Percentiles rank a stretch among this genome's conserved stretches.
Conservation (phyloP, 1,139 yeast genomes). For the Suzukiozyma palmioleophila region DNA sequence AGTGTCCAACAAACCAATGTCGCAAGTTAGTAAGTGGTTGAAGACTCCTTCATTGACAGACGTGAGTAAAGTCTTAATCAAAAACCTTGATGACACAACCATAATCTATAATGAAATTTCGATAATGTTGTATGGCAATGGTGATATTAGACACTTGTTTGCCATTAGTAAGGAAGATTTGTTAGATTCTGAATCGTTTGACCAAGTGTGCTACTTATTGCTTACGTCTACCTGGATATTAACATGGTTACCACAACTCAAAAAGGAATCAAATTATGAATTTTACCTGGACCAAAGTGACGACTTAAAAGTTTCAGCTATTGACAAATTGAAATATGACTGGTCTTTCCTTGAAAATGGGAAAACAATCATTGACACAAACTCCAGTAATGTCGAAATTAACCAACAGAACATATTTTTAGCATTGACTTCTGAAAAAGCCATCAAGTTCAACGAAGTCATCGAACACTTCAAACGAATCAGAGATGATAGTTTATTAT, state of each 20-base stretch:
- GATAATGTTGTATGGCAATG: conserved; percentile 26
- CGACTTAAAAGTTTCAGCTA: conserved; percentile 21
- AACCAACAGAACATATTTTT: conserved; percentile 25
- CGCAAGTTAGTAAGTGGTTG: conserved; percentile 44
- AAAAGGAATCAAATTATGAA: conserved; percentile 37
- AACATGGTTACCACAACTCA: conserved; percentile 52
- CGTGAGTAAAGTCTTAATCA: conserved; percentile 17
- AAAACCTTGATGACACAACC: conserved; percentile 5
- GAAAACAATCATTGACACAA: conserved; percentile 20
- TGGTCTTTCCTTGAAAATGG: conserved; percentile 58
- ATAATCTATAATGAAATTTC: conserved; percentile 32
- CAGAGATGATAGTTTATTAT: conserved; percentile 45
- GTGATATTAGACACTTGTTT: conserved; percentile 15
- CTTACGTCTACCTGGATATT: conserved; percentile 46
- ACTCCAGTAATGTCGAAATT: conserved; percentile 15
- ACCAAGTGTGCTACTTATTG: conserved; percentile 46
- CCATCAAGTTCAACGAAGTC: conserved; percentile 45
- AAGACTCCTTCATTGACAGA: conserved; percentile 31
- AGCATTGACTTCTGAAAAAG: conserved; percentile 34
- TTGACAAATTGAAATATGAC: conserved; percentile 47
- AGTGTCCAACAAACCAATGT: conserved; percentile 16
- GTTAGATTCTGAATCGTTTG: conserved; percentile 41
- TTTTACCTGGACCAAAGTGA: conserved; percentile 22
- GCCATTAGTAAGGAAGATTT: conserved; percentile 38
- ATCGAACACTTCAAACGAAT: conserved; percentile 43